Evolutionary conservation across 176 grass and related monocot species (phyloP).

Genomic region (Metroxylon sagu): DNA sequence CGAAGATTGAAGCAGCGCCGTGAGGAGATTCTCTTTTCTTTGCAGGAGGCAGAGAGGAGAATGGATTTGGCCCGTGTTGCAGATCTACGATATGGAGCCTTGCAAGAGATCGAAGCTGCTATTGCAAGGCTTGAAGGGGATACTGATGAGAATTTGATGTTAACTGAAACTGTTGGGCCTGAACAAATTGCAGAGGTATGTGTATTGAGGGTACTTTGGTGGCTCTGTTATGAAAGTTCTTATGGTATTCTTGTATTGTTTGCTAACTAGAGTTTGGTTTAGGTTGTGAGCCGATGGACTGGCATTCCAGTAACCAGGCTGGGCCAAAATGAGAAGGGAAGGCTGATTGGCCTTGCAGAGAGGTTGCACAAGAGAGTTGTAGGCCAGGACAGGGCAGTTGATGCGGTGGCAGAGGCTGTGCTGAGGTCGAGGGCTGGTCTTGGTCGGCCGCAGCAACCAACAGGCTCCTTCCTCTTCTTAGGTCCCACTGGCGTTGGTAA

Average conservation of each 20-base stretch:
- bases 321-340: slow-evolving; percentile 73
- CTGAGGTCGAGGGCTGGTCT: slow-evolving; percentile 76
- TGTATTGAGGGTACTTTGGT: no score
- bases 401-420: slow-evolving; percentile 75
- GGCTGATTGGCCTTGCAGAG: slow-evolving; percentile 51
- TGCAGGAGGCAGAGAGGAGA: slow-evolving; percentile 45
- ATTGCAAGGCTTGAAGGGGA: slow-evolving; percentile 52
- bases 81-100: slow-evolving; percentile 39
- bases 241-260: no score
- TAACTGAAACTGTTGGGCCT: slow-evolving; percentile 48
- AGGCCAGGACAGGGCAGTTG: slow-evolving; percentile 47
- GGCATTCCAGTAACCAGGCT: slow-evolving; percentile 83
- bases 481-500: slow-evolving; percentile 91
- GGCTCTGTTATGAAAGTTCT: no score
- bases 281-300: slow-evolving; percentile 66
- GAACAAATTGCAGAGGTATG: slow-evolving; percentile 69
- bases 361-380: slow-evolving; percentile 61
- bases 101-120: slow-evolving; percentile 38
- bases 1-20: slow-evolving; percentile 50
- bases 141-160: slow-evolving; percentile 43
- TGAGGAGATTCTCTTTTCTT: slow-evolving; percentile 40
- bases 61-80: slow-evolving; percentile 60
- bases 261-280: background rate
- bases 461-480: slow-evolving; percentile 84
- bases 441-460: slow-evolving; percentile 80